A percentile compares a stretch with the other conserved stretches of the same genome.
Conservation (phyloP, 345 rosid genomes). For the Corchorus capsularis region DNA sequence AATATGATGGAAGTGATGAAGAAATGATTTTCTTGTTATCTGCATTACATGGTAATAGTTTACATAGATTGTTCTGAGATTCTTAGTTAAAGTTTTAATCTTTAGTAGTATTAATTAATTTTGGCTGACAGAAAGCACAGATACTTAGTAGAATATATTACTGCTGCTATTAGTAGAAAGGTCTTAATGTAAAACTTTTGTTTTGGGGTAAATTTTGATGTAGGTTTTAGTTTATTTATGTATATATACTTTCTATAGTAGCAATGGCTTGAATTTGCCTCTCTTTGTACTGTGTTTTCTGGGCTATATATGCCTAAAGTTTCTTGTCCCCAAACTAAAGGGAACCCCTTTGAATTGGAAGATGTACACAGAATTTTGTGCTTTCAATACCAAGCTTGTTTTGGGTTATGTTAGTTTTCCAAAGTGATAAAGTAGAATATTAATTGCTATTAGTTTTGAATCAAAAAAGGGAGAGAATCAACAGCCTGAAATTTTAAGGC, state of each 20-base stretch:
- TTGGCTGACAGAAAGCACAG: background rate
- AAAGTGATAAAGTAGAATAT: background rate
- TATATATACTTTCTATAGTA: background rate
- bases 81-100: background rate
- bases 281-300: background rate
- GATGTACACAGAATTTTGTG: background rate
- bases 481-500: too few species aligned
- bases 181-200: background rate
- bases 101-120: background rate
- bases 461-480: background rate
- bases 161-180: background rate
- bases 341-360: background rate
- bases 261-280: background rate
- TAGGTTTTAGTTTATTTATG: slow-evolving; percentile 3
- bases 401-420: background rate
- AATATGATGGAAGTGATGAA: slow-evolving; percentile 45
- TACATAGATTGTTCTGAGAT: slow-evolving; percentile 32
- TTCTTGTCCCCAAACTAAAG: background rate
- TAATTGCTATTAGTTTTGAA: background rate
- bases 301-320: background rate
- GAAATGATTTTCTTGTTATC: slow-evolving; percentile 40
- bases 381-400: background rate
- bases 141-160: background rate
- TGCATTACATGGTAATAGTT: slow-evolving; percentile 39
- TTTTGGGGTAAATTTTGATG: background rate